These are phyloP conservation scores for Nigrospora sphaerica DNA, from an alignment of 2,329 filamentous ascomycete species.

Conservation along the genomic window DNA sequence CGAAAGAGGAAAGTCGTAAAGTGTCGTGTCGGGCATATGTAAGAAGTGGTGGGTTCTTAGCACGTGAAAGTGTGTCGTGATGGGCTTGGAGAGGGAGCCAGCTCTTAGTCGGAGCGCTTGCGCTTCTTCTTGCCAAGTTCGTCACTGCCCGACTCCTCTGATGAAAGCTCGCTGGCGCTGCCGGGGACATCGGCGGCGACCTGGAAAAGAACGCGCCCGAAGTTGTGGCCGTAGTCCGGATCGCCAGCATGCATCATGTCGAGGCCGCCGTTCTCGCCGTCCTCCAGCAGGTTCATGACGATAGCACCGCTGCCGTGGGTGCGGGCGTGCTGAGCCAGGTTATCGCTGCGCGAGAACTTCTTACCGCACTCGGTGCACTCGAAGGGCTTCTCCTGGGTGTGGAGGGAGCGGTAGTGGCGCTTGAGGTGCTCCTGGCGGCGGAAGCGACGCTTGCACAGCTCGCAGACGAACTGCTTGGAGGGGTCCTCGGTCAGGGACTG, in stretches of 20 bases:
- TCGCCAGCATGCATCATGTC: constrained; percentile 34
- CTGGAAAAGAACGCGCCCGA: constrained; percentile 77
- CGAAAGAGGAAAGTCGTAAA: constrained; percentile 28
- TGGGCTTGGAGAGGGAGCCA: neutral
- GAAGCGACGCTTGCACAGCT: constrained; percentile 94
- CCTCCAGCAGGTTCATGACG: constrained; percentile 81
- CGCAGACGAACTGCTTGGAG: constrained; percentile 96
- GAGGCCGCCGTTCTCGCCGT: constrained; percentile 45
- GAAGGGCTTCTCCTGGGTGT: constrained; percentile 98
- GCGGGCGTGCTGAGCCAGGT: constrained; percentile 89
- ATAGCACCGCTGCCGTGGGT: constrained; percentile 89
- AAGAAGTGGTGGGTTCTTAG: constrained; percentile 21
- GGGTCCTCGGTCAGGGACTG: constrained; percentile 97
- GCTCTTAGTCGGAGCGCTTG: constrained; percentile 58
- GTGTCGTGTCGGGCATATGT: constrained; percentile 29
- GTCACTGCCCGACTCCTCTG: constrained; percentile 41
- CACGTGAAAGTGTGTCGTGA: constrained; percentile 13
- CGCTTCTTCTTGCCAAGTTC: constrained; percentile 64
- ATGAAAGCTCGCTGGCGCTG: constrained; percentile 52
- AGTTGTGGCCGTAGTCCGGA: constrained; percentile 56
- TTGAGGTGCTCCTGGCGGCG: constrained; percentile 97
- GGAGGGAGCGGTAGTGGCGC: constrained; percentile 95
- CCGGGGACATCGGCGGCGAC: constrained; percentile 67
- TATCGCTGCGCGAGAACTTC: constrained; percentile 98
- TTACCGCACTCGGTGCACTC: constrained; percentile 97